Percentiles rank a stretch among this genome's conserved stretches.
These are phyloP conservation scores for Ochetophila trinervis DNA, from an alignment of 306 rosid genomes.

Conservation along the genomic window DNA sequence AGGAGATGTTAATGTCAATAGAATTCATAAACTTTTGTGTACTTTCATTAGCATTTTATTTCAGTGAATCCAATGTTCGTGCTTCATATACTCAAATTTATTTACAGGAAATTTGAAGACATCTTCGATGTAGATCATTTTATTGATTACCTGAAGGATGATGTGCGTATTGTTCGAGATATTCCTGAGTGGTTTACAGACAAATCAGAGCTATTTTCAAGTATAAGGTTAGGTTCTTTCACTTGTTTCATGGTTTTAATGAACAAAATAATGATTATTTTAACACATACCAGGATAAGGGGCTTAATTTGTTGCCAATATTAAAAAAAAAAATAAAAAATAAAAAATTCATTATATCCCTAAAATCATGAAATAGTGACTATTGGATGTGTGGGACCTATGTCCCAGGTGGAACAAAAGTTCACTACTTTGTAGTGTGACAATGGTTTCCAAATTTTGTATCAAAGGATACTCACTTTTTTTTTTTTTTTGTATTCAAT, in stretches of 20 bases:
- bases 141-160: conserved; percentile 91
- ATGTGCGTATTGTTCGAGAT: conserved; percentile 90
- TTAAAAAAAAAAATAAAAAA: no score
- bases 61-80: conserved; percentile 14
- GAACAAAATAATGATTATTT: no score
- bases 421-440: no score
- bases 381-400: no score
- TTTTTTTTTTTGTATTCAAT: no score
- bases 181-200: conserved; percentile 98
- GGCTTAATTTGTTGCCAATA: no score
- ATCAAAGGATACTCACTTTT: no score
- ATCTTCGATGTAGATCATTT: conserved; percentile 98
- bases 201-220: conserved; percentile 84
- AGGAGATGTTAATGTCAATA: not conserved
- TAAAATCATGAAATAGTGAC: no score
- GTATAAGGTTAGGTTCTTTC: conserved; percentile 63
- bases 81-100: conserved; percentile 13
- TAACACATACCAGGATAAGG: no score
- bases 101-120: conserved; percentile 93
- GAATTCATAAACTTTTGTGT: not conserved
- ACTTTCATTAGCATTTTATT: conserved; percentile 2
- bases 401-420: no score
- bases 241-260: conserved; percentile 18
- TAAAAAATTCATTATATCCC: no score
- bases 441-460: no score